phyloP scores from a whole-genome alignment of 2,329 filamentous ascomycete genomes.

The Seiridium cupressi region DNA sequence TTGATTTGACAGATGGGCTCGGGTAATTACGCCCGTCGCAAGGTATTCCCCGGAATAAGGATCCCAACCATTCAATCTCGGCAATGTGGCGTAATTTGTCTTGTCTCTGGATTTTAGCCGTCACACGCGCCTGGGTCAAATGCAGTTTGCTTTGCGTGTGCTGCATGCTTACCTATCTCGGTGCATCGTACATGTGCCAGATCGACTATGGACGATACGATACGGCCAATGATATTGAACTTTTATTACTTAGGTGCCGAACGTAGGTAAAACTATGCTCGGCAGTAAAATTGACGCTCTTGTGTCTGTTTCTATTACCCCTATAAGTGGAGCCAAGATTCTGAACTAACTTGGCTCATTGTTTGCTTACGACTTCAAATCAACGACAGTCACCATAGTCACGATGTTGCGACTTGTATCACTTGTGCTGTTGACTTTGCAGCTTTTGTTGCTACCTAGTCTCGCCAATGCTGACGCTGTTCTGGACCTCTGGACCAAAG shows the following conservation, averaged over 20 bases:
- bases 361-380: background rate
- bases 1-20: too few relatives aligned
- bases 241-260: too few relatives aligned
- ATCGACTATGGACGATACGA: background rate
- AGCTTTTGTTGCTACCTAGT: conserved; percentile 7
- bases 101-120: background rate
- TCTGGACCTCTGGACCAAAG: conserved; percentile 20
- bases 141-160: background rate
- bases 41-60: too few relatives aligned
- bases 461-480: conserved; percentile 19
- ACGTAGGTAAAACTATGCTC: too few relatives aligned
- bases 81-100: background rate
- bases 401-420: conserved; percentile 10
- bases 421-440: conserved; percentile 7
- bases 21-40: too few relatives aligned
- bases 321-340: conserved; percentile 6
- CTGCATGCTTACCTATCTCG: background rate
- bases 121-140: background rate
- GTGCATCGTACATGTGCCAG: background rate
- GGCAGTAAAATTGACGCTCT: background rate
- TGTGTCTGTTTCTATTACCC: background rate
- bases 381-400: background rate
- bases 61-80: too few relatives aligned
- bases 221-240: background rate
- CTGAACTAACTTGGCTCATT: background rate